Conservation (phyloP, 495 filamentous ascomycete genomes). For the Aspergillus carlsbadensis region DNA sequence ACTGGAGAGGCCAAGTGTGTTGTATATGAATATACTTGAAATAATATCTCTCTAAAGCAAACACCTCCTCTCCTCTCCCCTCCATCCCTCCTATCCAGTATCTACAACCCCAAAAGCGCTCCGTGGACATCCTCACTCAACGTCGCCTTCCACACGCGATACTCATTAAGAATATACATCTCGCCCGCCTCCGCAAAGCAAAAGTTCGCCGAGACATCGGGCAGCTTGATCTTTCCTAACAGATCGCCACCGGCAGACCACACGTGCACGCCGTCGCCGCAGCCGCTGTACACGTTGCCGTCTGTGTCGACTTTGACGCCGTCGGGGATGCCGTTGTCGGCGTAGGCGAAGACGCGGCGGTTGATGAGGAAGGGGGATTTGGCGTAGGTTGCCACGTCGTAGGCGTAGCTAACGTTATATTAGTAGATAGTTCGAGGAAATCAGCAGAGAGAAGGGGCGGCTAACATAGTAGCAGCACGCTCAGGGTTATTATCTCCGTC, state of each 20-base stretch:
- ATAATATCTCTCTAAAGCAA: too few species aligned
- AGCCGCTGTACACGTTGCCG: conserved; percentile 61
- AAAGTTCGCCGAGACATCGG: conserved; percentile 41
- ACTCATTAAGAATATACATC: conserved; percentile 43
- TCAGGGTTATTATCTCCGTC: conserved; percentile 25
- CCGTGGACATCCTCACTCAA: not conserved
- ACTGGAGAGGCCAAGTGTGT: too few species aligned
- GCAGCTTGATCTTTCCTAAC: conserved; percentile 53
- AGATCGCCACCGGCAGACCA: conserved; percentile 57
- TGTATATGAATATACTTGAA: too few species aligned
- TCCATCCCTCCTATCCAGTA: too few species aligned
- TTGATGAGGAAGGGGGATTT: conserved; percentile 44
- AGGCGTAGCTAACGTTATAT: conserved; percentile 25
- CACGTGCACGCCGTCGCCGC: conserved; percentile 60
- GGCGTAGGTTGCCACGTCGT: conserved; percentile 21
- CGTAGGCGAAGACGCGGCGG: conserved; percentile 58
- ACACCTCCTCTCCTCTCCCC: too few species aligned
- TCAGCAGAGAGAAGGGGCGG: not conserved
- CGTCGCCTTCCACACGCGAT: conserved; percentile 34
- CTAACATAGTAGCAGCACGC: conserved; percentile 26
- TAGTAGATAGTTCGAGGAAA: too few species aligned
- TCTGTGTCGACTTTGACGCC: conserved; percentile 59
- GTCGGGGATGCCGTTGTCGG: conserved; percentile 54
- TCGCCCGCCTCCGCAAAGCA: conserved; percentile 41
- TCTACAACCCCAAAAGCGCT: too few species aligned